These are phyloP conservation scores for Ustilago tritici DNA, from an alignment of 1,284 basidiomycete species.

Conservation along the genomic window DNA sequence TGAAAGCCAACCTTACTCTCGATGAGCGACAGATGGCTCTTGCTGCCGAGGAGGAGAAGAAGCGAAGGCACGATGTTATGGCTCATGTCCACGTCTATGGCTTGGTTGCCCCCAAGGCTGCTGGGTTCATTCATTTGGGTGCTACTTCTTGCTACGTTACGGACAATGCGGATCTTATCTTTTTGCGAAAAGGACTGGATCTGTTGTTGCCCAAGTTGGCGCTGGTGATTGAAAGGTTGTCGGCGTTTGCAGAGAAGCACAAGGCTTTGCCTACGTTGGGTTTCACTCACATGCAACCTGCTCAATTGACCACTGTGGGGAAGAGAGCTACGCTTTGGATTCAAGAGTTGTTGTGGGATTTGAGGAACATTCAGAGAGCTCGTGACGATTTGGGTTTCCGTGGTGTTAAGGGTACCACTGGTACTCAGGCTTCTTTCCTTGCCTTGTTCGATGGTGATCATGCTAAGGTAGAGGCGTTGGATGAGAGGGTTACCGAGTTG, in stretches of 20 bases:
- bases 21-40: conserved; percentile 91
- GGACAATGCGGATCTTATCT: conserved; percentile 90
- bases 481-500: conserved; percentile 80
- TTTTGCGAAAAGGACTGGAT: conserved; percentile 87
- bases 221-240: conserved; percentile 87
- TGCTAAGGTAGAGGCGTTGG: conserved; percentile 88
- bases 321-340: conserved; percentile 99
- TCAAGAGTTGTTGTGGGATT: conserved; percentile 91
- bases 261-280: conserved; percentile 76
- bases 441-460: conserved; percentile 90
- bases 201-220: conserved; percentile 88
- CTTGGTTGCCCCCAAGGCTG: conserved; percentile 90
- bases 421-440: conserved; percentile 96
- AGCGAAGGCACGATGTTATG: conserved; percentile 98
- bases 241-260: conserved; percentile 78
- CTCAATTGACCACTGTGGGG: conserved; percentile 98
- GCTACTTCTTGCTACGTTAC: conserved; percentile 99
- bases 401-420: conserved; percentile 98
- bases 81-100: conserved; percentile 99
- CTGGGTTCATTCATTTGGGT: conserved; percentile 96
- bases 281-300: conserved; percentile 99
- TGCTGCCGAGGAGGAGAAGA: conserved; percentile 95
- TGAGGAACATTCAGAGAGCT: conserved; percentile 90
- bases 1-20: conserved; percentile 86
- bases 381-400: conserved; percentile 95